phyloP scores from a whole-genome alignment of 2,329 filamentous ascomycete genomes.

The Colletotrichum agaves region DNA sequence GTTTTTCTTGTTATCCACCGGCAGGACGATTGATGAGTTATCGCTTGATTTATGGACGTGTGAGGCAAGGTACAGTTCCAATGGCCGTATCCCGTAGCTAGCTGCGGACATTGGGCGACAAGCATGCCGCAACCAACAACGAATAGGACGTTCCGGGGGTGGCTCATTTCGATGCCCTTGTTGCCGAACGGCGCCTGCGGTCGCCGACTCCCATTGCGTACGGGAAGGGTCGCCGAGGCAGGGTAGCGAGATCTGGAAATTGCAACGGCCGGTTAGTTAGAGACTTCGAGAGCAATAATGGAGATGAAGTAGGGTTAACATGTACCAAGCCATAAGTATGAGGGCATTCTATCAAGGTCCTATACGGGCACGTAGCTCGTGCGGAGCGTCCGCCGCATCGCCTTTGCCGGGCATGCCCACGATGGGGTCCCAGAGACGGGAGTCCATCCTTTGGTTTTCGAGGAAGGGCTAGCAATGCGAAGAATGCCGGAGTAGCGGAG shows the following conservation, averaged over 20 bases:
- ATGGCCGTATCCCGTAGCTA: slow-evolving; percentile 7
- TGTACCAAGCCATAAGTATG: too few relatives aligned
- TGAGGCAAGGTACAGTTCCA: slow-evolving; percentile 17
- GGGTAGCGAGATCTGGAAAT: slow-evolving; percentile 19
- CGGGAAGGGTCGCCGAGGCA: slow-evolving; percentile 23
- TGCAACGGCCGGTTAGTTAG: not conserved
- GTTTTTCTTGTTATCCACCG: slow-evolving; percentile 3
- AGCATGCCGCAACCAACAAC: slow-evolving; percentile 5
- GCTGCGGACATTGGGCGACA: slow-evolving; percentile 22
- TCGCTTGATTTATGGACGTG: not conserved
- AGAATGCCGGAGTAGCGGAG: not conserved
- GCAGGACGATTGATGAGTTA: slow-evolving; percentile 5
- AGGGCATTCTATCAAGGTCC: not conserved
- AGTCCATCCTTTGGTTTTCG: not conserved
- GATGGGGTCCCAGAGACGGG: not conserved
- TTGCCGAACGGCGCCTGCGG: slow-evolving; percentile 30
- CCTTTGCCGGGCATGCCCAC: not conserved
- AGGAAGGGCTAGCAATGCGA: not conserved
- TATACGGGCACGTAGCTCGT: not conserved
- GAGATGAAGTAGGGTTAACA: too few relatives aligned
- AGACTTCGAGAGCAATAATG: not conserved
- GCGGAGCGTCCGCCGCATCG: not conserved
- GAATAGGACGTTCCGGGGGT: slow-evolving; percentile 14
- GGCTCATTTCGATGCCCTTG: slow-evolving; percentile 13
- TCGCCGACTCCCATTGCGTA: slow-evolving; percentile 24